phyloP scores from a whole-genome alignment of 257 asterid species.

The Solanum medicagineum region DNA sequence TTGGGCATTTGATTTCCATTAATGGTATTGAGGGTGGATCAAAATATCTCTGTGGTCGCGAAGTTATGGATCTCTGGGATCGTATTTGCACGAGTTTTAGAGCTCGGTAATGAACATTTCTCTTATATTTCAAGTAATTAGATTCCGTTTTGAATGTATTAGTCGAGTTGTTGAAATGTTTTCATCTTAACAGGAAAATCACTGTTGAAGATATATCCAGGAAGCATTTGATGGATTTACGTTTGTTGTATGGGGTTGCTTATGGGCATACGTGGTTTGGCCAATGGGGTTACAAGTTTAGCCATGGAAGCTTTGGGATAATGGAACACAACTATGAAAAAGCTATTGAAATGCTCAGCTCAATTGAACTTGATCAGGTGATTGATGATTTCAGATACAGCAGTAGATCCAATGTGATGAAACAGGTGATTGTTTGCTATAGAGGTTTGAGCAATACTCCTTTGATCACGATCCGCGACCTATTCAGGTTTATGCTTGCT shows the following conservation, averaged over 20 bases:
- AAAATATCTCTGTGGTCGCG: conserved; percentile 44
- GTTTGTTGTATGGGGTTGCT: conserved; percentile 76
- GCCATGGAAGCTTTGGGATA: conserved; percentile 85
- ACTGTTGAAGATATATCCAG: conserved; percentile 77
- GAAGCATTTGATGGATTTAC: conserved; percentile 59
- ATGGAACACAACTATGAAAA: conserved; percentile 49
- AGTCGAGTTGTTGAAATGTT: background rate
- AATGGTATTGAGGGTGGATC: conserved; percentile 93
- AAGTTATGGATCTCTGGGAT: conserved; percentile 89
- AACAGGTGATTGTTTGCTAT: conserved; percentile 40
- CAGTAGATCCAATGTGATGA: conserved; percentile 19
- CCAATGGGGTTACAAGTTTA: conserved; percentile 76
- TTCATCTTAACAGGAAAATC: conserved; percentile 34
- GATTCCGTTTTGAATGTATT: background rate
- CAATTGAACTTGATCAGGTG: conserved; percentile 51
- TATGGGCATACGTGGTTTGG: conserved; percentile 93
- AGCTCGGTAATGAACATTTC: conserved; percentile 30
- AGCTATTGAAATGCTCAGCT: conserved; percentile 55
- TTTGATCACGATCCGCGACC: conserved; percentile 45
- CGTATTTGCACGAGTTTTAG: conserved; percentile 57
- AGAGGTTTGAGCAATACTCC: conserved; percentile 43
- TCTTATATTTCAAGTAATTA: background rate
- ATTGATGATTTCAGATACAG: conserved; percentile 26
- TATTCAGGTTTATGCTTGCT: conserved; percentile 58
- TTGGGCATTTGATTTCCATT: conserved; percentile 66